These are phyloP conservation scores for Cyberlindnera veronae DNA, from an alignment of 805 yeast genomes.

Conservation along the genomic window DNA sequence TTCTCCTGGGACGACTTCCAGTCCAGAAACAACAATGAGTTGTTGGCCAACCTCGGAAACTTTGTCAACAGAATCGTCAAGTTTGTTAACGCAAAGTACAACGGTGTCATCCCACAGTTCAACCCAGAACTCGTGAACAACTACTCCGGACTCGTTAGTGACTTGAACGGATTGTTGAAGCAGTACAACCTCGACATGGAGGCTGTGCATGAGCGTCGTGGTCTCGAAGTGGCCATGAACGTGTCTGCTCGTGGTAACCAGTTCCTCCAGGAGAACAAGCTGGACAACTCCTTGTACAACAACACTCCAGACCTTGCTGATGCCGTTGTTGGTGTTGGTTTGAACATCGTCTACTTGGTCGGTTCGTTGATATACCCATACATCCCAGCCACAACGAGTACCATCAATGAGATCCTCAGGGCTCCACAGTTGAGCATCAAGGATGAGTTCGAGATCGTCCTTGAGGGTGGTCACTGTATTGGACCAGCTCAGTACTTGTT, in stretches of 20 bases:
- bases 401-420: constrained; percentile 74
- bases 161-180: constrained; percentile 57
- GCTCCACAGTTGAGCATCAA: constrained; percentile 79
- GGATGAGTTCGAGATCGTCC: constrained; percentile 64
- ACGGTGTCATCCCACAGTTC: constrained; percentile 80
- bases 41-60: constrained; percentile 94
- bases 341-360: constrained; percentile 84
- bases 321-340: constrained; percentile 88
- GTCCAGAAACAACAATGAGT: constrained; percentile 86
- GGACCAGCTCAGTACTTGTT: constrained; percentile 91
- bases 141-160: constrained; percentile 45
- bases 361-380: constrained; percentile 80
- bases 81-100: constrained; percentile 85
- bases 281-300: constrained; percentile 81
- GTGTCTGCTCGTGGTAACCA: constrained; percentile 90
- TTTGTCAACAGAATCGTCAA: constrained; percentile 92
- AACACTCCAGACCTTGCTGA: constrained; percentile 78
- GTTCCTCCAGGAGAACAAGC: constrained; percentile 93
- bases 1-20: constrained; percentile 98
- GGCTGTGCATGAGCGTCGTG: constrained; percentile 75
- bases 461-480: constrained; percentile 80
- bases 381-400: constrained; percentile 79
- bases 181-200: constrained; percentile 73
- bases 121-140: constrained; percentile 45
- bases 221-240: constrained; percentile 88